Evolutionary conservation across 192 early-diverging fungal genomes (phyloP).

Genomic region (Funneliformis geosporum): DNA sequence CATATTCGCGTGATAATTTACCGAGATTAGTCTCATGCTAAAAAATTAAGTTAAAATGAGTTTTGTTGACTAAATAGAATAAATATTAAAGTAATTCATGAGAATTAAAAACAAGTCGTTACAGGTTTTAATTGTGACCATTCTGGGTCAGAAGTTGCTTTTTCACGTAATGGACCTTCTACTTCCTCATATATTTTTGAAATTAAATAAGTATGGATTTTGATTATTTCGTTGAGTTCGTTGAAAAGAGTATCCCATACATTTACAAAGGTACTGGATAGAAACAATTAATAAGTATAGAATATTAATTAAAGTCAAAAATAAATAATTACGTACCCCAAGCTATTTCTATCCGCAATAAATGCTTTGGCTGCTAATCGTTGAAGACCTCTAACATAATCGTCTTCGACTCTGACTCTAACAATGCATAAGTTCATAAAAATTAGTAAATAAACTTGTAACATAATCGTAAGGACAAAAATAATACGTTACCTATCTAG

Average conservation of each 20-base stretch:
- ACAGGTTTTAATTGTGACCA: constrained; percentile 26
- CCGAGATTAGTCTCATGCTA: constrained; percentile 14
- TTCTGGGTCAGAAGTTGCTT: constrained; percentile 12
- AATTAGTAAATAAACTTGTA: neutral
- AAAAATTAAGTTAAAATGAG: neutral
- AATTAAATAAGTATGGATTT: constrained; percentile 40
- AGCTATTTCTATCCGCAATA: neutral
- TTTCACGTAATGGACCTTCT: constrained; percentile 38
- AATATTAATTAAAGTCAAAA: neutral
- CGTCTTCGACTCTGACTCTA: constrained; percentile 14
- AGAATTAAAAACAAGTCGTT: neutral
- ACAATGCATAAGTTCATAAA: neutral
- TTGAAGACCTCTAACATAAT: constrained; percentile 29
- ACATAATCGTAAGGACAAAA: neutral
- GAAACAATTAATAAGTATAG: neutral
- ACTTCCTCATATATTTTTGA: constrained; percentile 44
- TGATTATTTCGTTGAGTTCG: constrained; percentile 38
- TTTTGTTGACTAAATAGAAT: neutral
- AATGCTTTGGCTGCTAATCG: constrained; percentile 6
- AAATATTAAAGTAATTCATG: neutral
- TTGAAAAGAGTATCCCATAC: constrained; percentile 38
- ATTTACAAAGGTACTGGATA: constrained; percentile 28
- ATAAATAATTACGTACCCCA: constrained; percentile 11
- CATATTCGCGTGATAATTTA: constrained; percentile 22
- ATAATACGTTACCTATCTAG: constrained; percentile 50